Evolutionary conservation across 2,329 filamentous ascomycete genomes (phyloP), one percentile per base, ranked within the genome.

Genomic region (Trichoderma lentiforme): DNA sequence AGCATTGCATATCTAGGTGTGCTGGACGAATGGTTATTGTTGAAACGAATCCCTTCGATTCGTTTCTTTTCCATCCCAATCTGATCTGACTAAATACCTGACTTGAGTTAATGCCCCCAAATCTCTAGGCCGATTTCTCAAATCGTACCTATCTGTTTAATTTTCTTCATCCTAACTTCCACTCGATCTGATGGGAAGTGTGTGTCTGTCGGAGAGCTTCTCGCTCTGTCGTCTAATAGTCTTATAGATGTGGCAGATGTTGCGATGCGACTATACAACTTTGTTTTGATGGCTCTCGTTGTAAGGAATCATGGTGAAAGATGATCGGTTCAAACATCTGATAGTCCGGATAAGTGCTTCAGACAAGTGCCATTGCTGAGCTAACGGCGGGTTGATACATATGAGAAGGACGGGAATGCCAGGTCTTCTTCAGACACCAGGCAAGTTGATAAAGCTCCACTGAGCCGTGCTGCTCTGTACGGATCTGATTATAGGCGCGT

Each of bases 381-480:
- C n/a, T 24, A 12, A 24, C n/a, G 56, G 56, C 28, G n/a, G 34
- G 21, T 21, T 21, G 21, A 21, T 21, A 21, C 21, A 21, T 21
- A 21, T 21, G 21, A 21, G 21, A 21, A 21, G 21, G 21, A 21
- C 21, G 34, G 4, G 3, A 24, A 15, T 4, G n/a, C n/a, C 32
- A 21, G 15, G 11, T 21, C 21, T 30, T 14, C n/a, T 74, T 76
- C 60, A 82, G 53, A 82, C 77, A 11, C 81, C 81, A 4, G 81
- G 81, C 2, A 83, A 76, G 24, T 82, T 74, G 15, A 83, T 74
- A 34, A 79, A 82, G 51, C 80, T 81, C 81, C 81, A 83, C 36
- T 77, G 75, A 15, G 74, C 74, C 7, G 80, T 75, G 28, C 76
- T 76, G n/a, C 78, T 76, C 28, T 75, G 75, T 3, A 73, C 56